These are phyloP conservation scores for Auricularia heimuer DNA, from an alignment of 768 basidiomycete species.

Conservation along the genomic window DNA sequence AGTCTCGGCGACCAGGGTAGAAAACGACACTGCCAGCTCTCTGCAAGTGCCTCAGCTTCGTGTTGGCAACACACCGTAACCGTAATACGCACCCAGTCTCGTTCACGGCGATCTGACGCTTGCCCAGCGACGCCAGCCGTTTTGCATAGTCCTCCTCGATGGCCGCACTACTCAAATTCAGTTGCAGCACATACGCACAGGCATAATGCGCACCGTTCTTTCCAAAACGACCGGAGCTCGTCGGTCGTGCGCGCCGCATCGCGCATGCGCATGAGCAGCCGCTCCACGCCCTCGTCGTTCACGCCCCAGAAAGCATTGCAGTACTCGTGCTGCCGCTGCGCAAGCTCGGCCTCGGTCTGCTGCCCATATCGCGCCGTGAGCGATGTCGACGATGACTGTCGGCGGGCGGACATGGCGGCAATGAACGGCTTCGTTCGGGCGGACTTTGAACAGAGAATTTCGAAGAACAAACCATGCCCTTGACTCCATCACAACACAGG, in stretches of 20 bases:
- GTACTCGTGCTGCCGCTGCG: conserved; percentile 62
- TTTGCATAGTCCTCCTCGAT: conserved; percentile 97
- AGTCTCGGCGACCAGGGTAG: conserved; percentile 73
- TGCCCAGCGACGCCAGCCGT: conserved; percentile 68
- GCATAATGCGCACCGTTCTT: conserved; percentile 63
- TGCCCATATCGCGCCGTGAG: conserved; percentile 55
- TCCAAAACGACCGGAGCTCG: conserved; percentile 82
- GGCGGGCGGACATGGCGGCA: conserved; percentile 52
- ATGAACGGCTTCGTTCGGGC: background rate
- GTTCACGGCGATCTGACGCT: conserved; percentile 67
- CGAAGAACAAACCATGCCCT: no score
- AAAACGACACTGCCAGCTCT: conserved; percentile 71
- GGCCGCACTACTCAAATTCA: conserved; percentile 41
- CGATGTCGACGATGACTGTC: conserved; percentile 76
- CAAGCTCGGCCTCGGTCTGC: conserved; percentile 28
- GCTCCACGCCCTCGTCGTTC: conserved; percentile 81
- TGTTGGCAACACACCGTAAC: background rate
- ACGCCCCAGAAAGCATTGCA: conserved; percentile 96
- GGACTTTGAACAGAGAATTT: background rate
- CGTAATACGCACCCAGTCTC: conserved; percentile 74
- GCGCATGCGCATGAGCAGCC: conserved; percentile 81
- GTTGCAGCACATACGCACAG: background rate
- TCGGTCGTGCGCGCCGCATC: conserved; percentile 81
- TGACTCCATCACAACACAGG: no score
- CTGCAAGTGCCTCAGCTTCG: conserved; percentile 32